A percentile compares a stretch with the other conserved stretches of the same genome.
Conservation (phyloP, 257 asterid genomes). For the Gentiana macrophylla region DNA sequence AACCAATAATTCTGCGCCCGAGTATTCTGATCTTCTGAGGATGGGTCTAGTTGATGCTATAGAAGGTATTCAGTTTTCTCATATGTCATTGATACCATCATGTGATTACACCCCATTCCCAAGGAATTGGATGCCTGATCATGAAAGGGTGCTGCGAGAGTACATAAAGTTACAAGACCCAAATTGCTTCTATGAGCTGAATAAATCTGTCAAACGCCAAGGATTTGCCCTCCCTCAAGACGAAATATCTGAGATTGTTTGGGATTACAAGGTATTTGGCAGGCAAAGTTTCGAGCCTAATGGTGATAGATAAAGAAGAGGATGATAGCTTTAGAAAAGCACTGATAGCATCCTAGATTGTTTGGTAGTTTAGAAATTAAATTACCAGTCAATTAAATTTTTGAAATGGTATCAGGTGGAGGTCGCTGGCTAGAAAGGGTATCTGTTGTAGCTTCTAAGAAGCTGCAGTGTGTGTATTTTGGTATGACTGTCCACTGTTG, state of each 20-base stretch:
- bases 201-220: slow-evolving; percentile 44
- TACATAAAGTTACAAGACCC: slow-evolving; percentile 68
- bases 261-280: slow-evolving; percentile 79
- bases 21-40: slow-evolving; percentile 88
- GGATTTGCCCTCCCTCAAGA: slow-evolving; percentile 69
- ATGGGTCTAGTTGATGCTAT: slow-evolving; percentile 89
- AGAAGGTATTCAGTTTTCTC: slow-evolving; percentile 88
- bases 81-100: slow-evolving; percentile 62
- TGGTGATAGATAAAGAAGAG: slow-evolving; percentile 13
- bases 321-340: slow-evolving; percentile 10
- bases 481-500: no score
- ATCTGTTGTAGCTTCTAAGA: no score
- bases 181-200: slow-evolving; percentile 59
- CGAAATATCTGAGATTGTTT: slow-evolving; percentile 61
- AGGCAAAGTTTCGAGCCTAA: slow-evolving; percentile 28
- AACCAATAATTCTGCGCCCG: slow-evolving; percentile 79
- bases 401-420: neutral
- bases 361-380: neutral
- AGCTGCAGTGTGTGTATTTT: neutral
- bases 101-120: slow-evolving; percentile 93
- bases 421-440: neutral
- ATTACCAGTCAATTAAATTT: neutral
- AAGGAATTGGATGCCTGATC: slow-evolving; percentile 83
- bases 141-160: slow-evolving; percentile 66
- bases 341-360: slow-evolving; percentile 6